phyloP scores from a whole-genome alignment of 176 grass and related monocot species.

The Pharus latifolius region DNA sequence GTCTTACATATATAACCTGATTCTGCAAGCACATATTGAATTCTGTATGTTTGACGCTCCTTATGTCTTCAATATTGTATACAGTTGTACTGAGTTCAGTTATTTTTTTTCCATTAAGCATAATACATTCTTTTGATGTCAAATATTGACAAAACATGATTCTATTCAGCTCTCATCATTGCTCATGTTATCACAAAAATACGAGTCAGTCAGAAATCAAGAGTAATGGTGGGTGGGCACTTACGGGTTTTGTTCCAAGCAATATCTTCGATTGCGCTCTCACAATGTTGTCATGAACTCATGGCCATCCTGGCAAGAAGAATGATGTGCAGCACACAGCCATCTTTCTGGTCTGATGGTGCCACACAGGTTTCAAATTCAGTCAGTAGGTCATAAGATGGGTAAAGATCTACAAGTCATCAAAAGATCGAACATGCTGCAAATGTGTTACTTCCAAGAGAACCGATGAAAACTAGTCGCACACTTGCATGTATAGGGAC shows the following conservation, averaged over 20 bases:
- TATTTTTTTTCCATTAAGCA: not conserved
- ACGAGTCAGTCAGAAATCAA: conserved; percentile 1
- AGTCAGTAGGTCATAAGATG: not conserved
- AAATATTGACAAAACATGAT: conserved; percentile 17
- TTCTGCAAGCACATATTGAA: not conserved
- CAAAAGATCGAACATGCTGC: not conserved
- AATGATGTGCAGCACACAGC: conserved; percentile 1
- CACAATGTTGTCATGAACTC: not conserved
- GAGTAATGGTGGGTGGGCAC: not conserved
- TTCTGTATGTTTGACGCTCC: not conserved
- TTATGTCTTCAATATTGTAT: not conserved
- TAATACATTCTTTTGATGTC: not conserved
- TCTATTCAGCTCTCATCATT: conserved; percentile 57
- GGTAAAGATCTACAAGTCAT: not conserved
- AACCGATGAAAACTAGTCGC: not conserved
- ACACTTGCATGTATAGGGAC: not conserved
- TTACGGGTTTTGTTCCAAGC: conserved; percentile 11
- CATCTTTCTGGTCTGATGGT: not conserved
- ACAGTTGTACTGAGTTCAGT: not conserved
- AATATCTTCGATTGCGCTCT: not conserved
- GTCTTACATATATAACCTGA: not conserved
- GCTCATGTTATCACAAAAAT: conserved; percentile 62
- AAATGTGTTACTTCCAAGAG: not conserved
- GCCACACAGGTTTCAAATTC: not conserved
- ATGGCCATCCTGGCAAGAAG: not conserved